Evolutionary conservation across 1,139 yeast genomes (phyloP), one percentile per base, ranked within the genome.

Genomic region (Yamadazyma taylorii): DNA sequence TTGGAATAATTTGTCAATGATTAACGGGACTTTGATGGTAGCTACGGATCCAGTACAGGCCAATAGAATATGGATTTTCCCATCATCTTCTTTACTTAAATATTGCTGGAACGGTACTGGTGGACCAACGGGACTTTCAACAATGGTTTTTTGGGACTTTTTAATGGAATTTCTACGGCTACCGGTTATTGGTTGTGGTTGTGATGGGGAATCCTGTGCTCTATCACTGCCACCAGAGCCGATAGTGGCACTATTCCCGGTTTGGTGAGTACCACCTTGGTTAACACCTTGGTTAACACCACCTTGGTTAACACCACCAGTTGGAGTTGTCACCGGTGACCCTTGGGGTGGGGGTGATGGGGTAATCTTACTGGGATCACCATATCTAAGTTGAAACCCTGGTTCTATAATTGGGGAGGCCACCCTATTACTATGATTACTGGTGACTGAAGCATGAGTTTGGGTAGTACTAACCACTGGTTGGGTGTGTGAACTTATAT

Each of bases 31-130:
- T 56, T 92, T 92, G 42, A 90, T 88, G 3, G 97, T 87, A 5
- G 98, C 98, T 5, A 92, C 97, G 1, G 96, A 85, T 1, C 98
- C 99, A 1, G 97, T 88, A 24, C 95, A 95, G 14, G 95, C 97
- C 30, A 92, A 69, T 39, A 92, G 68, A 29, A 92, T 82, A 60
- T 92, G 97, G 40, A 87, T 73, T 55, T 89, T 89, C 27, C 81
- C 81, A 55, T 85, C 94, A 54, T 85, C 92, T 51, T 81, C 81
- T 50, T 79, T 80, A 36, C 78, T 73, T 39, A 85, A 67, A 53
- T 78, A 84, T 48, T 83, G 81, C 33, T 83, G 83, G 53, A 85
- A 85, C 14, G 90, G 90, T 2, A 82, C 82, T 23, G 82, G 79
- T 1, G 88, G 85, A 0, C 82, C 86, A 3, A 69, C 74, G 2